phyloP scores from a whole-genome alignment of 176 grass and related monocot species.

The Secale cereale region DNA sequence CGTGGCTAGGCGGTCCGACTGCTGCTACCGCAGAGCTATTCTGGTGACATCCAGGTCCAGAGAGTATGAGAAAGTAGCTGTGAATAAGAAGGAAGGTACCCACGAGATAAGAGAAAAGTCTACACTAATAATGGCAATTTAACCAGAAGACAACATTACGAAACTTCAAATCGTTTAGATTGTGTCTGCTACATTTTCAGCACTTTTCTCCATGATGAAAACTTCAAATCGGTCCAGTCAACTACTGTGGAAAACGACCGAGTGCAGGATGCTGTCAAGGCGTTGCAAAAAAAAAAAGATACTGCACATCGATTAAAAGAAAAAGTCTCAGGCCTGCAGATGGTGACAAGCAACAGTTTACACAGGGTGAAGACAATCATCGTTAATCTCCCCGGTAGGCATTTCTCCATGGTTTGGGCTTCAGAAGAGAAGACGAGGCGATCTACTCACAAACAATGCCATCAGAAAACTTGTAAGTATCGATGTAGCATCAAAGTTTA shows the following conservation, averaged over 20 bases:
- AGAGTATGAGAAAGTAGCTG: no score
- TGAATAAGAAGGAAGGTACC: no score
- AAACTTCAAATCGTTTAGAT: neutral
- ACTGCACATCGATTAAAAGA: neutral
- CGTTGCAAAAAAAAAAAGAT: neutral
- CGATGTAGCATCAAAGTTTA: neutral
- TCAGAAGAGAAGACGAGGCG: neutral
- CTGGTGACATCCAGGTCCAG: no score
- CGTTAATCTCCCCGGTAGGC: no score
- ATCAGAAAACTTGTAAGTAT: neutral
- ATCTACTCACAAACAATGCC: neutral
- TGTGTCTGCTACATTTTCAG: neutral
- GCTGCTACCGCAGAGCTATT: no score
- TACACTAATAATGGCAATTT: no score
- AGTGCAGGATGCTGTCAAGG: neutral
- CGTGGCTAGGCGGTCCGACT: no score
- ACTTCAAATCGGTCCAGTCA: neutral
- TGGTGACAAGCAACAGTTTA: neutral
- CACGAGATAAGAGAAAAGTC: no score
- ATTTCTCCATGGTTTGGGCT: neutral
- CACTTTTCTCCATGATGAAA: no score
- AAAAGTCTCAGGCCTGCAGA: neutral
- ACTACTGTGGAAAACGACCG: neutral
- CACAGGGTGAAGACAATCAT: neutral
- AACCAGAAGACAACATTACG: neutral